phyloP scores from a whole-genome alignment of 2,329 filamentous ascomycete genomes.

The Talaromyces sp. region DNA sequence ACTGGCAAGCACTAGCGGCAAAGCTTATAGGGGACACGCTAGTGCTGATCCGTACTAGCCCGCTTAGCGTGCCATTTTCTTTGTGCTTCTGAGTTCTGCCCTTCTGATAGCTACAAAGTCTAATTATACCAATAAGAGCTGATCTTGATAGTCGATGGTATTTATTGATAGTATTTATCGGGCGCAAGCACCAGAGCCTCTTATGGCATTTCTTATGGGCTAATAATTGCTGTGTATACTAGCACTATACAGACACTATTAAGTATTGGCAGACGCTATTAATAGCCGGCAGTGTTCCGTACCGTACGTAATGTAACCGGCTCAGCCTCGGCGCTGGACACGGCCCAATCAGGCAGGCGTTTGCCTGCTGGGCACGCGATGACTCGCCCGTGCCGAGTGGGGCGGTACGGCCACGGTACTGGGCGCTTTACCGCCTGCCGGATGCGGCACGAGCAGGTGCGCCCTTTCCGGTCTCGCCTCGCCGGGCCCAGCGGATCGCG shows the following conservation, averaged over 20 bases:
- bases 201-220: too few relatives aligned
- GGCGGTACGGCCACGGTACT: neutral
- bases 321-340: neutral
- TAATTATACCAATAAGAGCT: neutral
- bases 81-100: neutral
- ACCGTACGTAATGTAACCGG: neutral
- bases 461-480: slow-evolving; percentile 9
- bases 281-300: neutral
- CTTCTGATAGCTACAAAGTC: too few relatives aligned
- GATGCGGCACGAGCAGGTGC: slow-evolving; percentile 5
- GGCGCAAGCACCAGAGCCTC: too few relatives aligned
- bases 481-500: slow-evolving; percentile 2
- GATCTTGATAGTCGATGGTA: too few relatives aligned
- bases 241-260: neutral
- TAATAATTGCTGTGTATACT: neutral
- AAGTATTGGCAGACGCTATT: neutral
- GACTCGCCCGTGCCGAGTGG: neutral
- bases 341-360: neutral
- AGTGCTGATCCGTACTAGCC: neutral
- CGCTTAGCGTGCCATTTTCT: neutral
- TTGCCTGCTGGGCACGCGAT: too few relatives aligned
- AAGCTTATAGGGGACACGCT: neutral
- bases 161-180: too few relatives aligned
- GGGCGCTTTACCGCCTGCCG: slow-evolving; percentile 11
- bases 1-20: neutral